Percentiles rank a stretch among this genome's conserved stretches.
Evolutionary conservation across 805 yeast species (phyloP).

Genomic region (Starmerella geochares): DNA sequence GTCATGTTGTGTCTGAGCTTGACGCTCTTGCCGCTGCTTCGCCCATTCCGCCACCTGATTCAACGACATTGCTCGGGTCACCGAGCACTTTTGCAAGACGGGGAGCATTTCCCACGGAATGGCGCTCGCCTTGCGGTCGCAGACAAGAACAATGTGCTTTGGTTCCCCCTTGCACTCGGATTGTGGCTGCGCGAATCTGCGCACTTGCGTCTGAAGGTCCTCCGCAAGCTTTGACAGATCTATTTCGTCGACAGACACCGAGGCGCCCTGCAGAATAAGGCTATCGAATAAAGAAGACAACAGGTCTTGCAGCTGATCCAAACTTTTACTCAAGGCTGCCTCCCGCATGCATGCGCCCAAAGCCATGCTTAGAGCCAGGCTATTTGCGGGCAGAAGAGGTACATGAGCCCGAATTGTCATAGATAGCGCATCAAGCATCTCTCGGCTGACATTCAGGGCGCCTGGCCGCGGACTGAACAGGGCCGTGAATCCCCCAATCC

Average conservation of each 20-base stretch:
- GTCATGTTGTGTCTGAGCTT: not conserved
- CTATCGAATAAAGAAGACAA: constrained; percentile 33
- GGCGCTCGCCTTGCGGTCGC: constrained; percentile 52
- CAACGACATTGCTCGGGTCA: constrained; percentile 36
- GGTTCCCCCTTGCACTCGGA: constrained; percentile 3
- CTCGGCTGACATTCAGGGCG: constrained; percentile 31
- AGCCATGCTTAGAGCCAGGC: not conserved
- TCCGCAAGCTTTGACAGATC: constrained; percentile 47
- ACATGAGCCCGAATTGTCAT: constrained; percentile 30
- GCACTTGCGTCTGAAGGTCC: constrained; percentile 42
- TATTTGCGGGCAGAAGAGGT: constrained; percentile 31
- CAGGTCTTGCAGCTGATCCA: constrained; percentile 43
- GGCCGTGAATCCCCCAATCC: constrained; percentile 73
- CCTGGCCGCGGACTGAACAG: constrained; percentile 40
- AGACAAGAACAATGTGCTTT: constrained; percentile 56
- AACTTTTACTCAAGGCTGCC: constrained; percentile 3
- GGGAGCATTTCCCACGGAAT: constrained; percentile 89
- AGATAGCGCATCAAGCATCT: constrained; percentile 22
- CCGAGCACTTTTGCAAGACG: not conserved
- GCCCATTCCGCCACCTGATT: constrained; percentile 17
- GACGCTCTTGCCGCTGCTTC: not conserved
- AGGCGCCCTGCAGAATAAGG: constrained; percentile 52
- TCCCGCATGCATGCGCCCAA: not conserved
- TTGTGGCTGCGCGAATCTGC: constrained; percentile 24
- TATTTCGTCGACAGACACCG: constrained; percentile 54